These are phyloP conservation scores for Tuctoria greenei DNA, from an alignment of 176 grass and related monocot species.

Conservation along the genomic window DNA sequence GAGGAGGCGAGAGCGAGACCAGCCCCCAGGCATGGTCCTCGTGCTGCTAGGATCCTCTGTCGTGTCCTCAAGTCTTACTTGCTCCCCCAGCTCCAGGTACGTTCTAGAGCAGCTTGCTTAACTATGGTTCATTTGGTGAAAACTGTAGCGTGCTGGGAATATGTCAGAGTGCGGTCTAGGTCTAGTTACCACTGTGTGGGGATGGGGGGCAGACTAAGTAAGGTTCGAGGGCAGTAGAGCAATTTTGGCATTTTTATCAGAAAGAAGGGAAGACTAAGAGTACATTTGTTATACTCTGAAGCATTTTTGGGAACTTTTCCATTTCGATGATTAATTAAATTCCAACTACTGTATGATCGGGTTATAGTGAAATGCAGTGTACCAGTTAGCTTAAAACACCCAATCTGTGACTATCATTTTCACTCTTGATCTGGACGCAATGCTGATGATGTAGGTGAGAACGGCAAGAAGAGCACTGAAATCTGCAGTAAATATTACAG, in stretches of 20 bases:
- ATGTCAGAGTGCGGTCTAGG: neutral
- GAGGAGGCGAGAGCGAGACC: neutral
- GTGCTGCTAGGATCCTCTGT: neutral
- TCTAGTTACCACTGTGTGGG: too few species aligned
- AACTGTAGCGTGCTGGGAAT: neutral
- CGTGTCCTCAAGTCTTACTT: neutral
- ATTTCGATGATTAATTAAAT: neutral
- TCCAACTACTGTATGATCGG: neutral
- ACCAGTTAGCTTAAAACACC: neutral
- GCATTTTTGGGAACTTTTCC: neutral
- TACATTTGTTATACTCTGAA: neutral
- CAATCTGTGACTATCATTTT: neutral
- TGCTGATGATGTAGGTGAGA: neutral
- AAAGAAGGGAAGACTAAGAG: neutral
- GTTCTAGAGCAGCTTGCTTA: neutral
- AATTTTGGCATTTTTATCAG: neutral
- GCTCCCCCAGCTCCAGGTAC: conserved; percentile 15
- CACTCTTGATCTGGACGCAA: neutral
- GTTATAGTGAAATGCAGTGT: neutral
- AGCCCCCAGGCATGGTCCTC: conserved; percentile 25
- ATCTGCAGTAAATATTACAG: neutral
- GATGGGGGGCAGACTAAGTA: too few species aligned
- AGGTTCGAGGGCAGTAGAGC: neutral
- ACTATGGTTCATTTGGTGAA: neutral
- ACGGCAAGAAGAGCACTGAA: neutral